phyloP scores from a whole-genome alignment of 2,329 filamentous ascomycete genomes.

The Hansfordia pulvinata region DNA sequence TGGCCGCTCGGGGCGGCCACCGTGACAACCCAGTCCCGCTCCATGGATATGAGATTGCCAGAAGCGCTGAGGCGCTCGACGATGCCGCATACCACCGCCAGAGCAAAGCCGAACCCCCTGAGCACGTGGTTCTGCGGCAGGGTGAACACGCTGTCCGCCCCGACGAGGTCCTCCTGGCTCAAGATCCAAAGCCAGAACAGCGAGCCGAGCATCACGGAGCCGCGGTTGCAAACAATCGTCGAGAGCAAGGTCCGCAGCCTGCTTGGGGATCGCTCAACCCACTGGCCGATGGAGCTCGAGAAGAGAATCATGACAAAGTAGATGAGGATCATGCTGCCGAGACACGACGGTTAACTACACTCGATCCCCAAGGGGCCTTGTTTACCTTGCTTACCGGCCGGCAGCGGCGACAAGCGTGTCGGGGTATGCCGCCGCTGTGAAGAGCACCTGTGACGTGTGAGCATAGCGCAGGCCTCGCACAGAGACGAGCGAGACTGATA shows the following conservation, averaged over 20 bases:
- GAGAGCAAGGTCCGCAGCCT: constrained; percentile 24
- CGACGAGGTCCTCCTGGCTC: constrained; percentile 11
- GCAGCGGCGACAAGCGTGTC: constrained; percentile 25
- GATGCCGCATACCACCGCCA: constrained; percentile 23
- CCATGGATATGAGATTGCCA: constrained; percentile 30
- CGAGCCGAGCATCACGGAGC: constrained; percentile 24
- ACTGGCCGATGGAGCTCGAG: constrained; percentile 25
- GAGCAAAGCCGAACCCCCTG: constrained; percentile 18
- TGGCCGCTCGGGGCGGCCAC: constrained; percentile 17
- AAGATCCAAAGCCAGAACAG: constrained; percentile 24
- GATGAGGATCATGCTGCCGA: constrained; percentile 16
- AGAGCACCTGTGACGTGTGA: constrained; percentile 28
- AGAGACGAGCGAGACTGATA: not conserved
- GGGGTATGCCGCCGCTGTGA: constrained; percentile 34
- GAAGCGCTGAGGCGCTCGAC: constrained; percentile 25
- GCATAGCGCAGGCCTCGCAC: constrained; percentile 18
- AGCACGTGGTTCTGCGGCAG: constrained; percentile 11
- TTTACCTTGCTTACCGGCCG: constrained; percentile 22
- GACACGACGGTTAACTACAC: constrained; percentile 2
- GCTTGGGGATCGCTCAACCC: constrained; percentile 24
- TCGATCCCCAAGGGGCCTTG: not conserved
- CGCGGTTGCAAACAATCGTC: constrained; percentile 25
- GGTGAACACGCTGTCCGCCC: constrained; percentile 5
- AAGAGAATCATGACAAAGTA: constrained; percentile 25
- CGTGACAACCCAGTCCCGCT: constrained; percentile 28